A percentile compares a stretch with the other conserved stretches of the same genome.
These are phyloP conservation scores for Sporothrix inflata DNA, from an alignment of 2,329 filamentous ascomycete genomes.

Conservation along the genomic window DNA sequence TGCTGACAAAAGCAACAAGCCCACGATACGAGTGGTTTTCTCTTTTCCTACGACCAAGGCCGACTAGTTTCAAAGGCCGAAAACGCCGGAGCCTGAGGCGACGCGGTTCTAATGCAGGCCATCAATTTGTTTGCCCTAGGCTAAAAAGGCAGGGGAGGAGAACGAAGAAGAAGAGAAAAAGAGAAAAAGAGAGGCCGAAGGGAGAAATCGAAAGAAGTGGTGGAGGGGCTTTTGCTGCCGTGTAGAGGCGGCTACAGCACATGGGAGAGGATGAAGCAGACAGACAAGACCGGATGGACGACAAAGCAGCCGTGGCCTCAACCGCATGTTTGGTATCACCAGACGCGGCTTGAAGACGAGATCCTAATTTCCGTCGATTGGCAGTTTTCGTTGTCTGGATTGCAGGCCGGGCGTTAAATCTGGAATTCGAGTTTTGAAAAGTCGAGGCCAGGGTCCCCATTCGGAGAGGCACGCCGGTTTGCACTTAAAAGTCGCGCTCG, in stretches of 20 bases:
- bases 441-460: background rate
- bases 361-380: background rate
- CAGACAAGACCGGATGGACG: background rate
- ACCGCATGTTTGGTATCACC: background rate
- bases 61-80: slow-evolving; percentile 1
- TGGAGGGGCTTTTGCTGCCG: background rate
- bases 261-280: background rate
- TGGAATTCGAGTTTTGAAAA: background rate
- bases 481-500: background rate
- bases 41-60: background rate
- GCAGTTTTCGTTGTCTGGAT: background rate
- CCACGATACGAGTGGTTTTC: slow-evolving; percentile 16
- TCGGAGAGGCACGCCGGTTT: background rate
- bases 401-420: background rate
- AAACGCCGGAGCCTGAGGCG: slow-evolving; percentile 1
- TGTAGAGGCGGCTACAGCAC: background rate
- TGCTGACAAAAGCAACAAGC: slow-evolving; percentile 18
- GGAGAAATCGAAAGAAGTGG: background rate
- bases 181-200: background rate
- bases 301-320: background rate
- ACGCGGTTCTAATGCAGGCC: background rate
- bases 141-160: background rate
- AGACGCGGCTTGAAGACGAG: background rate
- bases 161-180: background rate
- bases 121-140: slow-evolving; percentile 5